These are phyloP conservation scores for Lactifluus rugatus DNA, from an alignment of 768 basidiomycete species.

Conservation along the genomic window DNA sequence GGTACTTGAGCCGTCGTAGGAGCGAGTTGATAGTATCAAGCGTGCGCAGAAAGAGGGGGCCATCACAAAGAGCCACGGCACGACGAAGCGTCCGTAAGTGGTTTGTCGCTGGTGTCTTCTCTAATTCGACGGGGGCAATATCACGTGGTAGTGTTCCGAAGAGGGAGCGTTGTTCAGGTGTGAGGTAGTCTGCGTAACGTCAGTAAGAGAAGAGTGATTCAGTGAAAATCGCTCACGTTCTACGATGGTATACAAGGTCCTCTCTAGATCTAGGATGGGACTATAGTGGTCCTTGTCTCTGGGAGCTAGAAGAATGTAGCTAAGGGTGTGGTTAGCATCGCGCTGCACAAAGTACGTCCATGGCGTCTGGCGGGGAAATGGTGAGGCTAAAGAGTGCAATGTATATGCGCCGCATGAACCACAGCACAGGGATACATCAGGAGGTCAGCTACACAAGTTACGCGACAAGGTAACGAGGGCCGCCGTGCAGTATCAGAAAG, in stretches of 20 bases:
- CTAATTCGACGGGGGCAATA: slow-evolving; percentile 22
- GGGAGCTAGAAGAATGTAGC: slow-evolving; percentile 69
- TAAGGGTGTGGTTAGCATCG: slow-evolving; percentile 23
- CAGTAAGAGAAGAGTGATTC: not conserved
- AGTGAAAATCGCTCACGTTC: slow-evolving; percentile 31
- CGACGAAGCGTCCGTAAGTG: slow-evolving; percentile 56
- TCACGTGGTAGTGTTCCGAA: slow-evolving; percentile 58
- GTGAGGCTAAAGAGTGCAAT: not conserved
- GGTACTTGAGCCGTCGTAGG: slow-evolving; percentile 58
- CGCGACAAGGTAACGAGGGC: not conserved
- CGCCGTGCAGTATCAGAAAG: no score
- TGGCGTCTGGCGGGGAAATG: slow-evolving; percentile 2
- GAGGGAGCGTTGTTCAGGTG: slow-evolving; percentile 48
- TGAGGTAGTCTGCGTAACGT: slow-evolving; percentile 48
- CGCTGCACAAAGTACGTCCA: not conserved
- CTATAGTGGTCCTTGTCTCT: slow-evolving; percentile 84
- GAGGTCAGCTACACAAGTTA: not conserved
- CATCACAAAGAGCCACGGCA: slow-evolving; percentile 59
- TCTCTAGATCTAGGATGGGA: slow-evolving; percentile 72
- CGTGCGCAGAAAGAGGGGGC: slow-evolving; percentile 58
- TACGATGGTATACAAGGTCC: slow-evolving; percentile 59
- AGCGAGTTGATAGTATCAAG: slow-evolving; percentile 54
- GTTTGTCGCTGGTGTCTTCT: slow-evolving; percentile 9
- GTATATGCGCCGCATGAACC: not conserved
- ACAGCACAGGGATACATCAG: not conserved